These are phyloP conservation scores for Aegilops sharonensis DNA, from an alignment of 176 grass and related monocot species.

Conservation along the genomic window DNA sequence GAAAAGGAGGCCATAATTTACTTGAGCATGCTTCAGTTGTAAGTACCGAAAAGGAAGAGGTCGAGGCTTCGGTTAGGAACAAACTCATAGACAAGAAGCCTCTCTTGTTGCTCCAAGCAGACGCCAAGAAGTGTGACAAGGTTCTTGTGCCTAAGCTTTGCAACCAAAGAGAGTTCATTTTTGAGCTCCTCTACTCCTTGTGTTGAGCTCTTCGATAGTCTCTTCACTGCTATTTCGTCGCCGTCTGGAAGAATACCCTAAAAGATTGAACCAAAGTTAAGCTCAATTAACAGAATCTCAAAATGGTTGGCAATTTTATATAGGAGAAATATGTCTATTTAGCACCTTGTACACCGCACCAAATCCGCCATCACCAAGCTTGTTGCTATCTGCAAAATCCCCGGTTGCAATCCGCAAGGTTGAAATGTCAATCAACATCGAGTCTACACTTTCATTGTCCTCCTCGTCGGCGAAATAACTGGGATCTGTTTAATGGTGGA, in stretches of 20 bases:
- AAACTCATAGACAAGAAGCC: constrained; percentile 33
- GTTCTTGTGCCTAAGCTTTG: constrained; percentile 43
- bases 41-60: not conserved
- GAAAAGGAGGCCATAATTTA: not conserved
- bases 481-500: too few species aligned
- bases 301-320: not conserved
- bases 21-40: not conserved
- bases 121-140: constrained; percentile 33
- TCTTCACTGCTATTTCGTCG: constrained; percentile 29
- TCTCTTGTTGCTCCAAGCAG: constrained; percentile 27
- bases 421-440: not conserved
- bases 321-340: not conserved
- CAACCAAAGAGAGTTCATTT: constrained; percentile 28
- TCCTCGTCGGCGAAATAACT: too few species aligned
- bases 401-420: not conserved
- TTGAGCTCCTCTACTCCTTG: constrained; percentile 34
- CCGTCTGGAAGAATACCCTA: constrained; percentile 29
- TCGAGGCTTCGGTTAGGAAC: constrained; percentile 38
- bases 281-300: not conserved
- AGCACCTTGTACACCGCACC: not conserved
- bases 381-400: not conserved
- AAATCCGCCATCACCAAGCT: not conserved
- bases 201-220: constrained; percentile 8
- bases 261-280: not conserved
- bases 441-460: not conserved